phyloP scores from a whole-genome alignment of 495 filamentous ascomycete species.

The Apodospora peruviana region DNA sequence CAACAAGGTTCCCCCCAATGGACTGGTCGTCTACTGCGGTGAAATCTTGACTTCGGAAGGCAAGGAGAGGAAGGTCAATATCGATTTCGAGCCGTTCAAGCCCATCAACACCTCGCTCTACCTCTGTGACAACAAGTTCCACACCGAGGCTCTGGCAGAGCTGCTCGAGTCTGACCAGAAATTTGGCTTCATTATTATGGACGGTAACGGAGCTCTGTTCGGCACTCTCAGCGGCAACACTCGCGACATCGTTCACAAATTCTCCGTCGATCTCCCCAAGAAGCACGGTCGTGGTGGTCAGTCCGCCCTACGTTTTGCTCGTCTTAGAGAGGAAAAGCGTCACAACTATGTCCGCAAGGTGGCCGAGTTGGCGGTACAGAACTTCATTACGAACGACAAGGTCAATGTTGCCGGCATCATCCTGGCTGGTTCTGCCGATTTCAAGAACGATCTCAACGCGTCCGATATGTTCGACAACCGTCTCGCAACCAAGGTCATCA shows the following conservation, averaged over 20 bases:
- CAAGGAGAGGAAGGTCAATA: slow-evolving; percentile 98
- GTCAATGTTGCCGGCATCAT: slow-evolving; percentile 94
- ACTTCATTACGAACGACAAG: slow-evolving; percentile 97
- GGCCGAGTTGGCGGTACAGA: slow-evolving; percentile 93
- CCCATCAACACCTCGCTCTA: slow-evolving; percentile 99
- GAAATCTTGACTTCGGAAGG: slow-evolving; percentile 99
- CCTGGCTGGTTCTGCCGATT: slow-evolving; percentile 94
- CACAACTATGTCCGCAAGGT: slow-evolving; percentile 99
- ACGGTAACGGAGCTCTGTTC: slow-evolving; percentile 95
- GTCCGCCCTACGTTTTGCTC: slow-evolving; percentile 96
- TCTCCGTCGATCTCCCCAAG: slow-evolving; percentile 94
- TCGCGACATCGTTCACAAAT: slow-evolving; percentile 93
- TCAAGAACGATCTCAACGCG: slow-evolving; percentile 98
- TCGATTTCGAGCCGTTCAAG: slow-evolving; percentile 99
- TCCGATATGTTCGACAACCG: slow-evolving; percentile 95
- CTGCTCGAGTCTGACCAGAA: slow-evolving; percentile 97
- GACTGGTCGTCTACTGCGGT: slow-evolving; percentile 96
- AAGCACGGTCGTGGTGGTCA: slow-evolving; percentile 99
- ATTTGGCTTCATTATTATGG: slow-evolving; percentile 99
- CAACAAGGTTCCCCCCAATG: slow-evolving; percentile 96
- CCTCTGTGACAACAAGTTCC: slow-evolving; percentile 99
- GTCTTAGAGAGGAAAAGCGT: slow-evolving; percentile 98
- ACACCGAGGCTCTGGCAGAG: slow-evolving; percentile 94
- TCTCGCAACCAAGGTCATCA: slow-evolving; percentile 91
- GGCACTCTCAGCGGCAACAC: slow-evolving; percentile 96